These are phyloP conservation scores for Ceratocystis albifundus DNA, from an alignment of 2,329 filamentous ascomycete genomes.

Conservation along the genomic window DNA sequence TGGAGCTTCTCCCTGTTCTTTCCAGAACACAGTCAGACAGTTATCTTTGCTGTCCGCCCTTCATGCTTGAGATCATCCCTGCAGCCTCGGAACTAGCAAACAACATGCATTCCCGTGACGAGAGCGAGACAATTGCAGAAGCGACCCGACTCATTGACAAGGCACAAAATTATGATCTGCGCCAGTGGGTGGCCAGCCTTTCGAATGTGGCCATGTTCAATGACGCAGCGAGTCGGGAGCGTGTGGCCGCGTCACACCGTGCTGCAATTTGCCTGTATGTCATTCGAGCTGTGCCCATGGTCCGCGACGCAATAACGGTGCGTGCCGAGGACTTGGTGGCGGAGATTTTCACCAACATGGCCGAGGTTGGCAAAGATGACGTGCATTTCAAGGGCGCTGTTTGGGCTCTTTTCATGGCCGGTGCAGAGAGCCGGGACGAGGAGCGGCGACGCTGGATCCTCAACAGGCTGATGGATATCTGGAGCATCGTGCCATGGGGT, in stretches of 20 bases:
- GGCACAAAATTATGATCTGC: slow-evolving; percentile 35
- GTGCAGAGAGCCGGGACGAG: slow-evolving; percentile 41
- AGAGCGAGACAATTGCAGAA: slow-evolving; percentile 29
- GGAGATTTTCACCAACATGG: slow-evolving; percentile 42
- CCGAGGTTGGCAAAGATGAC: slow-evolving; percentile 37
- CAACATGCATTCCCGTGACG: slow-evolving; percentile 30
- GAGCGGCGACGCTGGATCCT: slow-evolving; percentile 42
- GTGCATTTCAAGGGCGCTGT: slow-evolving; percentile 47
- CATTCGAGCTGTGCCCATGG: slow-evolving; percentile 34
- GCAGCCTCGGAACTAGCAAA: slow-evolving; percentile 36
- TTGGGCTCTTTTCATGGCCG: slow-evolving; percentile 49
- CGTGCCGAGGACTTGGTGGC: slow-evolving; percentile 37
- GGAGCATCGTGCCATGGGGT: slow-evolving; percentile 39
- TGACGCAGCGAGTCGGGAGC: slow-evolving; percentile 35
- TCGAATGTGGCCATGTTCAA: slow-evolving; percentile 30
- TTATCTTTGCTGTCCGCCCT: slow-evolving; percentile 35
- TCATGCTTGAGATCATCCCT: slow-evolving; percentile 37
- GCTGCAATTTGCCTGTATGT: slow-evolving; percentile 40
- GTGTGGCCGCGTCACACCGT: slow-evolving; percentile 38
- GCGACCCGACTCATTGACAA: slow-evolving; percentile 34
- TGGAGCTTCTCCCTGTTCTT: slow-evolving; percentile 33
- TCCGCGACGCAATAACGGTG: slow-evolving; percentile 31
- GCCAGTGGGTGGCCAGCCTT: slow-evolving; percentile 34
- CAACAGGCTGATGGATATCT: slow-evolving; percentile 37
- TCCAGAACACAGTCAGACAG: slow-evolving; percentile 35